These are phyloP conservation scores for Penicillium sp. DNA, from an alignment of 2,329 filamentous ascomycete species.

Conservation along the genomic window DNA sequence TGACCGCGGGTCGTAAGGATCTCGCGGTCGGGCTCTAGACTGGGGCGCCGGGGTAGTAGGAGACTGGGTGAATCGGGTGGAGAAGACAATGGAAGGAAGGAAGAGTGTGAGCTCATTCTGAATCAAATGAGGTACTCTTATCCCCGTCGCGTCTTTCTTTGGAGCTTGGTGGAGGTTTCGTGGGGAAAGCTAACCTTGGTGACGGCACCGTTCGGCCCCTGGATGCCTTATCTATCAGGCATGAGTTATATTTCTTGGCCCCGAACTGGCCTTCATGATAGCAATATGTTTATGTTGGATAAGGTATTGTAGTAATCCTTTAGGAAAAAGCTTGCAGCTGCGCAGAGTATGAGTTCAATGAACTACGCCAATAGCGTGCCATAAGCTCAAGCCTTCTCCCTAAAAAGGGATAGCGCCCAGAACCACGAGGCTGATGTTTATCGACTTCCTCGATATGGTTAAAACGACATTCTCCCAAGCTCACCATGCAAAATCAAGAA, in stretches of 20 bases:
- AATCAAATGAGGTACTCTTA: not conserved
- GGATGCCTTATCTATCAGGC: not conserved
- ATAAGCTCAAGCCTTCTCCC: not conserved
- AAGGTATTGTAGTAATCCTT: not conserved
- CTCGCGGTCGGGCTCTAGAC: slow-evolving; percentile 36
- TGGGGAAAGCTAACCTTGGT: not conserved
- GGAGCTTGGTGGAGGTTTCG: not conserved
- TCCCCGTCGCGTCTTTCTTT: not conserved
- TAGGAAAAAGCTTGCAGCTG: not conserved
- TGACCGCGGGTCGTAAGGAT: slow-evolving; percentile 43
- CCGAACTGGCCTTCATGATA: not conserved
- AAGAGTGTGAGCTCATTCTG: slow-evolving; percentile 13
- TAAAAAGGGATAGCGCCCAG: slow-evolving; percentile 1
- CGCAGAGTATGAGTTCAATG: not conserved
- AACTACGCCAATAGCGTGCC: not conserved
- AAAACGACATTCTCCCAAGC: not conserved
- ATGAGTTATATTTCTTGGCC: not conserved
- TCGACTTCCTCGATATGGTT: slow-evolving; percentile 1
- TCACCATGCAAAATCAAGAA: slow-evolving; percentile 1
- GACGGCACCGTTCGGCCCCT: not conserved
- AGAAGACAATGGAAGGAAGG: slow-evolving; percentile 18
- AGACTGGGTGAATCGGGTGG: slow-evolving; percentile 11
- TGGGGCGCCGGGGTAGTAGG: slow-evolving; percentile 27
- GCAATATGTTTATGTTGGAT: no score
- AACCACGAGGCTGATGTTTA: slow-evolving; percentile 24